Percentiles rank a stretch among this genome's conserved stretches.
phyloP scores from a whole-genome alignment of 352 stramenopile genomes.

The Pythium sukuiense region DNA sequence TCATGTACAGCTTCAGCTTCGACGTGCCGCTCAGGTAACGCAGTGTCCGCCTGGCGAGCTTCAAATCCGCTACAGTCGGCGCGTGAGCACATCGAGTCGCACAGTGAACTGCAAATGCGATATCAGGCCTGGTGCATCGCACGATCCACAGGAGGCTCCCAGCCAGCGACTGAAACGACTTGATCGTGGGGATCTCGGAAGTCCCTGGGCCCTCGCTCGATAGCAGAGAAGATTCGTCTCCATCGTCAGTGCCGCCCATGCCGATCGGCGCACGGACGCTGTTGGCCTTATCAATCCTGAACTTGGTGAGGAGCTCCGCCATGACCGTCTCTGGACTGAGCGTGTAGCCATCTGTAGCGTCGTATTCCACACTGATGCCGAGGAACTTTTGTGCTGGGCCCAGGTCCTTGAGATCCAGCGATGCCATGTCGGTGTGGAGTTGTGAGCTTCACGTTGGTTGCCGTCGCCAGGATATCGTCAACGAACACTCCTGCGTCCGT shows the following conservation, averaged over 20 bases:
- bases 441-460: background rate
- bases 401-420: conserved; percentile 33
- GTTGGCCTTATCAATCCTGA: conserved; percentile 23
- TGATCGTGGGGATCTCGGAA: background rate
- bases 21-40: conserved; percentile 28
- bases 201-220: background rate
- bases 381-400: conserved; percentile 29
- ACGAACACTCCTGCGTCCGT: conserved; percentile 29
- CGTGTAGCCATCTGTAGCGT: conserved; percentile 3
- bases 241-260: background rate
- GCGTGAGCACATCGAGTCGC: conserved; percentile 23
- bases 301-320: conserved; percentile 22
- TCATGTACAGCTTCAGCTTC: conserved; percentile 18
- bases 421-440: conserved; percentile 17
- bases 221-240: background rate
- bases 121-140: conserved; percentile 31
- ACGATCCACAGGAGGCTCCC: conserved; percentile 35
- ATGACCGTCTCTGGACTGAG: conserved; percentile 33
- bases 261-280: background rate
- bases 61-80: conserved; percentile 17
- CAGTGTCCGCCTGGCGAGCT: conserved; percentile 20
- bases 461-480: conserved; percentile 35
- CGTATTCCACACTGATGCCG: conserved; percentile 28
- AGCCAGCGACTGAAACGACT: conserved; percentile 30
- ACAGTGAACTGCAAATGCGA: conserved; percentile 27